Evolutionary conservation across 495 filamentous ascomycete genomes (phyloP).

Genomic region (Amphirosellinia nigrospora): DNA sequence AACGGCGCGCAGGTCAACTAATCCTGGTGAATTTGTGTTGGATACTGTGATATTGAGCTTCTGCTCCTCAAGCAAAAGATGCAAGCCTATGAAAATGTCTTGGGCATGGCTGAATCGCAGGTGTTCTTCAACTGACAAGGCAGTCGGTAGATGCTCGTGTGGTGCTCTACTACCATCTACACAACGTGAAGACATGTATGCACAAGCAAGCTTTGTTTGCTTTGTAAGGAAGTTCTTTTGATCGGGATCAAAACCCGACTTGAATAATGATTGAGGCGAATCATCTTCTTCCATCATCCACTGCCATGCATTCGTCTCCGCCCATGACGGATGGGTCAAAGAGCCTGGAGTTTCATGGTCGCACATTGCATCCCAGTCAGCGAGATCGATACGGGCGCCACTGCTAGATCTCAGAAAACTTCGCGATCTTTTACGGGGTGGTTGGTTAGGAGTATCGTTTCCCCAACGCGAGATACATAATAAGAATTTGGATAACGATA

Average conservation of each 20-base stretch:
- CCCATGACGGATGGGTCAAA: slow-evolving; percentile 67
- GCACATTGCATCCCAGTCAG: slow-evolving; percentile 49
- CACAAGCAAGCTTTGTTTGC: slow-evolving; percentile 39
- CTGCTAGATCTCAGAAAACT: slow-evolving; percentile 40
- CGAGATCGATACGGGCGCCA: slow-evolving; percentile 38
- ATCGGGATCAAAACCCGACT: slow-evolving; percentile 29
- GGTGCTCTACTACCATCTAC: slow-evolving; percentile 58
- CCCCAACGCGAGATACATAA: slow-evolving; percentile 51
- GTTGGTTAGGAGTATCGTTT: slow-evolving; percentile 27
- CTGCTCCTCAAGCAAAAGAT: slow-evolving; percentile 85
- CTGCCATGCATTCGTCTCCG: slow-evolving; percentile 69
- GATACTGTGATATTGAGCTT: slow-evolving; percentile 75
- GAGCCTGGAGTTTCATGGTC: slow-evolving; percentile 50
- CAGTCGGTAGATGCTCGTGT: slow-evolving; percentile 68
- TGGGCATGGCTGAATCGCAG: slow-evolving; percentile 65
- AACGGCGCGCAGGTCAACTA: slow-evolving; percentile 66
- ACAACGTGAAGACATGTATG: slow-evolving; percentile 62
- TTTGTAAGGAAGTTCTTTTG: slow-evolving; percentile 50
- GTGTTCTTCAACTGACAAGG: slow-evolving; percentile 56
- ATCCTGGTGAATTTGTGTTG: slow-evolving; percentile 57
- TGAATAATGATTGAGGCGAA: slow-evolving; percentile 34
- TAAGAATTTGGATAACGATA: slow-evolving; percentile 74
- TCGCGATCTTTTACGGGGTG: slow-evolving; percentile 34
- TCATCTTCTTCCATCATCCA: slow-evolving; percentile 70
- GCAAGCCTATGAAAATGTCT: slow-evolving; percentile 76